Percentiles rank a stretch among this genome's conserved stretches.
These are phyloP conservation scores for Pleurozium schreberi DNA, from an alignment of 225 moss, liverwort and hornwort species.

Conservation along the genomic window DNA sequence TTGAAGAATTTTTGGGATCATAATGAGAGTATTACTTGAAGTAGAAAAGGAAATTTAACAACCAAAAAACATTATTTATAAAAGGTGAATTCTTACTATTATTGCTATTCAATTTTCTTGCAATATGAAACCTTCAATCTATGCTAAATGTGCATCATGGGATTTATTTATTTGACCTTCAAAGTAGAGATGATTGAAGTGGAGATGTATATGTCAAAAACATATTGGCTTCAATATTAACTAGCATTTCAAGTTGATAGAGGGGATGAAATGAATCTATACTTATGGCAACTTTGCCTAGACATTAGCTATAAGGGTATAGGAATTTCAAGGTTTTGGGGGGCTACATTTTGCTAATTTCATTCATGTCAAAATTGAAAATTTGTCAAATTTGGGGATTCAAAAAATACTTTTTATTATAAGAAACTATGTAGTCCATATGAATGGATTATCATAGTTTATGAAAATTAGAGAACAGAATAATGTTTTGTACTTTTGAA, in stretches of 20 bases:
- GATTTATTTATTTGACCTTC: background rate
- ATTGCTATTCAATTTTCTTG: background rate
- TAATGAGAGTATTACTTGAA: background rate
- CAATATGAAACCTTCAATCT: background rate
- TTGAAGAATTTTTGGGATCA: too few relatives aligned
- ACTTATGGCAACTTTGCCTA: background rate
- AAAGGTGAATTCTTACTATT: background rate
- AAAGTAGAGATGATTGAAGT: background rate
- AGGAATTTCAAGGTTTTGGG: background rate
- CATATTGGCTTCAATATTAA: background rate
- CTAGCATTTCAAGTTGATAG: background rate
- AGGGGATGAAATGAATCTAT: background rate
- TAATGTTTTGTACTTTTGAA: too few relatives aligned
- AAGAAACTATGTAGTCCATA: background rate
- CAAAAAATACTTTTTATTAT: background rate
- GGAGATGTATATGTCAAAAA: background rate
- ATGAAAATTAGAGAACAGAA: too few relatives aligned
- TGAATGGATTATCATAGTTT: background rate
- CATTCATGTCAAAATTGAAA: fast-evolving
- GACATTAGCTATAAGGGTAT: background rate
- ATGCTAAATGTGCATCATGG: fast-evolving
- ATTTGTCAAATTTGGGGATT: background rate
- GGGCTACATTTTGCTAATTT: fast-evolving
- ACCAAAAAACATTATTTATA: background rate
- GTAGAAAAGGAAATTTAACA: background rate